phyloP scores from a whole-genome alignment of 164 flowering plant genomes.

The Kalanchoe fedtschenkoi region DNA sequence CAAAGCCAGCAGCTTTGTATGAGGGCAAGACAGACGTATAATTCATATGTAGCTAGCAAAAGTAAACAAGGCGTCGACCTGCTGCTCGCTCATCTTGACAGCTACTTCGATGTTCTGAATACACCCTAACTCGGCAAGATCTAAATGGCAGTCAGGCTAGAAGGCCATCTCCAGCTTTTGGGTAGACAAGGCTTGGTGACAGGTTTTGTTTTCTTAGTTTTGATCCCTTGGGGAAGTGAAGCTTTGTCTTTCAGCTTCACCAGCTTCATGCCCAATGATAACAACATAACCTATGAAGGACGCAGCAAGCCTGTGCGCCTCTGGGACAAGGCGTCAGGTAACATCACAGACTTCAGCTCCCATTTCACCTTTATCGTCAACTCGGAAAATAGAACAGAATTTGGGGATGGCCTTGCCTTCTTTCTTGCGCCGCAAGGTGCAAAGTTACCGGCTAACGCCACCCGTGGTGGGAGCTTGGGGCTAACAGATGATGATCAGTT shows the following conservation, averaged over 20 bases:
- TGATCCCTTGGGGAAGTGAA: neutral
- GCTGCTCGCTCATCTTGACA: too few relatives aligned
- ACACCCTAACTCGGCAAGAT: too few relatives aligned
- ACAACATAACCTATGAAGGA: constrained; percentile 4
- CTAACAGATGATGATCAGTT: constrained; percentile 9
- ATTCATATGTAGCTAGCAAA: too few relatives aligned
- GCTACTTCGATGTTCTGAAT: too few relatives aligned
- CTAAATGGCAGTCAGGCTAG: neutral
- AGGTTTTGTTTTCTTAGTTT: neutral
- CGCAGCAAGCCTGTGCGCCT: constrained; percentile 12
- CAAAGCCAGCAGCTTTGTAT: too few relatives aligned
- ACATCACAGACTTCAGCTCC: constrained; percentile 33
- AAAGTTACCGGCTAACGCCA: constrained; percentile 8
- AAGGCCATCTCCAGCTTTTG: too few relatives aligned
- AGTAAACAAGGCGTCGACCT: too few relatives aligned
- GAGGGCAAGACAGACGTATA: too few relatives aligned
- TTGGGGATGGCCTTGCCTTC: constrained; percentile 48
- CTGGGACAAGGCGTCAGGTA: constrained; percentile 17
- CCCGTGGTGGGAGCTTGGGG: constrained; percentile 19
- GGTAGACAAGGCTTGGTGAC: neutral
- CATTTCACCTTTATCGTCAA: constrained; percentile 33
- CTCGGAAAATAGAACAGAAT: neutral
- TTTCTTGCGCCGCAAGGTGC: constrained; percentile 34
- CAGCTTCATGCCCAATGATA: neutral
- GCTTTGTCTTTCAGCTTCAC: constrained; percentile 7